phyloP scores from a whole-genome alignment of 2,329 filamentous ascomycete species.

The Phialophora tarda region DNA sequence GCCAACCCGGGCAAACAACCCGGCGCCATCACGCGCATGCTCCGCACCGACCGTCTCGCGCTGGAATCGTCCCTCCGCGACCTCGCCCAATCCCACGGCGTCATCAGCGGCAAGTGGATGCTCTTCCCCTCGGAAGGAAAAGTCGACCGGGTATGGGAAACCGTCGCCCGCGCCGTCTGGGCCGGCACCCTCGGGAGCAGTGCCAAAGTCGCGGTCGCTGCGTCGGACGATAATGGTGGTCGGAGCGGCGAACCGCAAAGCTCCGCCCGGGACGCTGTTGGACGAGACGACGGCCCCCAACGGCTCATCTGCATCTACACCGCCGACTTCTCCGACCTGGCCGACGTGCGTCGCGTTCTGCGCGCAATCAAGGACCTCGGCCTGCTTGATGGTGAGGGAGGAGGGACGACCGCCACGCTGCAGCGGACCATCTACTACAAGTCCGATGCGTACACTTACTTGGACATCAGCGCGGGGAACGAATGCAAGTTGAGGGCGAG shows the following conservation, averaged over 20 bases:
- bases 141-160: conserved; percentile 69
- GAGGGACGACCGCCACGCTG: not conserved
- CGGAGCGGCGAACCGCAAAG: not conserved
- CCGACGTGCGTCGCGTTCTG: conserved; percentile 73
- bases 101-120: conserved; percentile 68
- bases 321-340: conserved; percentile 69
- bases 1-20: conserved; percentile 43
- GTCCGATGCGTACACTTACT: conserved; percentile 71
- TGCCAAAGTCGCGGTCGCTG: conserved; percentile 73
- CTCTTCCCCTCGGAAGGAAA: conserved; percentile 64
- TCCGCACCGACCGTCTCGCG: conserved; percentile 51
- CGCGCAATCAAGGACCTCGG: conserved; percentile 65
- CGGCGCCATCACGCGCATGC: conserved; percentile 43
- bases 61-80: conserved; percentile 63
- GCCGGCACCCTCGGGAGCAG: conserved; percentile 71
- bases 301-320: conserved; percentile 81
- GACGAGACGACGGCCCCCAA: conserved; percentile 34
- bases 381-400: conserved; percentile 52
- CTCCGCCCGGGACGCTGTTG: conserved; percentile 34
- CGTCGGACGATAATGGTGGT: conserved; percentile 25
- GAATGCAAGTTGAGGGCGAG: conserved; percentile 65
- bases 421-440: conserved; percentile 75
- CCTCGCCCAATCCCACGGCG: conserved; percentile 59
- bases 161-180: conserved; percentile 69
- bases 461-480: conserved; percentile 67